Conservation (phyloP, 345 rosid genomes). For the Angophora floribunda region DNA sequence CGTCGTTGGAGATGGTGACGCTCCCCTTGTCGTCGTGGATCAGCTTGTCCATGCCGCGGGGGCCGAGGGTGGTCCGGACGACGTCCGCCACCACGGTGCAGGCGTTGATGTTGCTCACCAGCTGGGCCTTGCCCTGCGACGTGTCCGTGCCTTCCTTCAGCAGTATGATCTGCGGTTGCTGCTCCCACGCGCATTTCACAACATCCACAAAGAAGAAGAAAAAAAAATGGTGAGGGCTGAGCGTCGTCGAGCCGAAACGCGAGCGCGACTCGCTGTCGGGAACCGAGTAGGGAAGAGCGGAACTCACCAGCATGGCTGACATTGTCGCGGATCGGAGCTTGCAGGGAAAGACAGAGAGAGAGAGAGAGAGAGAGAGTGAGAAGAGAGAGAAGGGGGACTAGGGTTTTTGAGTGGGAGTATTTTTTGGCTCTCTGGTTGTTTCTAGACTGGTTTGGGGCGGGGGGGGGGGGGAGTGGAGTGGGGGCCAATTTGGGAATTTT, state of each 20-base stretch:
- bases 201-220: not conserved
- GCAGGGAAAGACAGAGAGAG: not conserved
- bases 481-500: not conserved
- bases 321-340: slow-evolving; percentile 1
- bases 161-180: slow-evolving; percentile 99
- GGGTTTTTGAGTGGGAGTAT: not conserved
- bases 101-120: slow-evolving; percentile 93
- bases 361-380: not conserved
- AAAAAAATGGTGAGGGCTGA: not conserved
- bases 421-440: not conserved
- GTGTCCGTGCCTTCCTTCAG: slow-evolving; percentile 97
- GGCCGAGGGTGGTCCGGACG: slow-evolving; percentile 90
- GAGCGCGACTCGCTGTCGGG: not conserved
- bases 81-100: slow-evolving; percentile 89
- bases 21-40: slow-evolving; percentile 92
- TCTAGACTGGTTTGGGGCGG: not conserved
- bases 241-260: not conserved
- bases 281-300: not conserved
- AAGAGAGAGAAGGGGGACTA: not conserved
- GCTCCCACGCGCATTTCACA: slow-evolving; percentile 5
- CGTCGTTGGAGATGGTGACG: slow-evolving; percentile 97
- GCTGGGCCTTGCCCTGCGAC: slow-evolving; percentile 95
- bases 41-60: slow-evolving; percentile 97
- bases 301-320: slow-evolving; percentile 22
- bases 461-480: not conserved